Base-by-base conservation (phyloP, 495 filamentous ascomycete genomes). In the Penicillium psychrofluorescens region DNA sequence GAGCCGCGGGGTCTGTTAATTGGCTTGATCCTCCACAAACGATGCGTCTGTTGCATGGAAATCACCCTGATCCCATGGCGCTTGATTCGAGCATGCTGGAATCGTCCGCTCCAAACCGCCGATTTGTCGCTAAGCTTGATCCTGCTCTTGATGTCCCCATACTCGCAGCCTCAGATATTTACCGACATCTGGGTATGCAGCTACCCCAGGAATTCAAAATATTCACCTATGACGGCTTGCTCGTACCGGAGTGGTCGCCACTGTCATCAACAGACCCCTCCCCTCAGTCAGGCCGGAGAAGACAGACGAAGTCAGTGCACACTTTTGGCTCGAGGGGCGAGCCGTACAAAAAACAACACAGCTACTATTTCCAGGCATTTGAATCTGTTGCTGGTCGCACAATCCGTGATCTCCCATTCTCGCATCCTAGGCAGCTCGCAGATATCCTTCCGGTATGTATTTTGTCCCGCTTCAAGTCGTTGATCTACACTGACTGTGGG, bases 351-450 rank as follows among this genome's bases (percentile, higher is more conserved):
- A 78, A 73, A 29, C 64, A 54, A 0, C 90, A 95, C 44, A 56
- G 53, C 38, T 88, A 88, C 59, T 80, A 74, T 0, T 78, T 97
- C 35, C 81, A 79, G 46, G 73, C 86, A 2, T 75, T 84, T 40
- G 84, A 87, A 46, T 72, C 78, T 2, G 80, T 85, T 11, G 83
- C 78, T 39, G 85, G 85, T 4, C 72, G 80, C 31, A 75, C 73
- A 2, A 58, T 98, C 16, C 76, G 75, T 32, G 76, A 86, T 14
- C 65, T 96, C 8, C 83, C 86, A 1, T 95, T 98, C 53, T 79
- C 81, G 1, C 92, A 97, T 56, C 92, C 92, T 2, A 78, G 83
- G 40, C 89, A 96, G 55, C 67, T 98, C 11, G 66, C 90, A 22
- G 76, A 76, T 33, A 80, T 95, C 41, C 70, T 96, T 16, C 88